Base-by-base conservation (phyloP, 2,329 filamentous ascomycete genomes). In the Cucurbitaria berberidis region DNA sequence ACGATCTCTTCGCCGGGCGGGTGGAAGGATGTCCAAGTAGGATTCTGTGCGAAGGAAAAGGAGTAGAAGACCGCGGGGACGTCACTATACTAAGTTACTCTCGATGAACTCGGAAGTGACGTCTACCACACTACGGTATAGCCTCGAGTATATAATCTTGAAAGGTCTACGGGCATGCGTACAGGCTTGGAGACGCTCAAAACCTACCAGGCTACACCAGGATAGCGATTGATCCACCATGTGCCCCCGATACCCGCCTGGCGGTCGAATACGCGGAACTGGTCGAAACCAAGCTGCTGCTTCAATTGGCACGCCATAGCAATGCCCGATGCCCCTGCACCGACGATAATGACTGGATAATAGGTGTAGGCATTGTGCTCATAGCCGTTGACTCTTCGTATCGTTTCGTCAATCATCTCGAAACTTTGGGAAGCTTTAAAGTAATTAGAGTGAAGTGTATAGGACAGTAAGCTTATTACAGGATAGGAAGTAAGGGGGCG, bases 221-320 rank as follows among this genome's bases (percentile, higher is more conserved):
- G 86, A 68, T 89, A 89, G 27, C 79, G 76, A 66, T 88, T 89
- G 39, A 81, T 80, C 70, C 80, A 81, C 86, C 86, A 89, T 1
- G 86, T 88, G 7, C 86, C 86, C 27, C 86, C 86, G 38, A 87
- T 77, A 3, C 80, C 80, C 3, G 77, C 73, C 55, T 84, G 77
- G 11, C 82, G 77, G 21, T 89, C 86, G 53, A 87, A 88, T 64
- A 89, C 79, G 24, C 77, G 76, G 60, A 88, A 80, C 54, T 87
- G 84, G 55, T 81, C 80, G 48, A 85, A 84, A 26, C 79, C 80
- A 36, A 87, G 79, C 68, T 80, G 80, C 16, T 83, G 75, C 61
- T 85, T 83, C 45, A 89, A 69, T 21, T 82, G 81, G 36, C 82
- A 85, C 7, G 82, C 86, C 64, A 87, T 81, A 2, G 82, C 84